A percentile compares a stretch with the other conserved stretches of the same genome.
These are phyloP conservation scores for Suhomyces coccinellae DNA, from an alignment of 1,139 yeast genomes.

Conservation along the genomic window DNA sequence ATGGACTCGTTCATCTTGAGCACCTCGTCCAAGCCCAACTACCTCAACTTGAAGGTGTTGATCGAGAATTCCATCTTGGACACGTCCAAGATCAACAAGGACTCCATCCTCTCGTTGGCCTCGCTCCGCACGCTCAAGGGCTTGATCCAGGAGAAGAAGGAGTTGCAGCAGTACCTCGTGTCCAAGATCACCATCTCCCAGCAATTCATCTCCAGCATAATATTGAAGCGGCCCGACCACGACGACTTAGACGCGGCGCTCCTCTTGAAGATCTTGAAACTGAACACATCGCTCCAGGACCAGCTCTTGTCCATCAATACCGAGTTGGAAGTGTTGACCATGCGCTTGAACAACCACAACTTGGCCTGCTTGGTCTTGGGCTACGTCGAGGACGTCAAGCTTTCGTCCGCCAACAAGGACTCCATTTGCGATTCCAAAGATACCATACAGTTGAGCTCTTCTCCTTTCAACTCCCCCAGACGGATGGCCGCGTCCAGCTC, in stretches of 20 bases:
- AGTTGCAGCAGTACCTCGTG: conserved; percentile 33
- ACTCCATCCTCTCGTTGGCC: conserved; percentile 36
- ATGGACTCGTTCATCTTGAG: conserved; percentile 22
- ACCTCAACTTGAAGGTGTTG: conserved; percentile 43
- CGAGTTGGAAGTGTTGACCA: conserved; percentile 33
- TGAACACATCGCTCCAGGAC: conserved; percentile 35
- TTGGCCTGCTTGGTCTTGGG: conserved; percentile 48
- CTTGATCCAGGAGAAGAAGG: conserved; percentile 32
- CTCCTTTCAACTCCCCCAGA: conserved; percentile 14
- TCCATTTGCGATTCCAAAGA: conserved; percentile 1
- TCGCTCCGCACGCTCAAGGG: conserved; percentile 32
- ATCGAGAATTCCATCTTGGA: conserved; percentile 49
- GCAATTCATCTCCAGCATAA: conserved; percentile 35
- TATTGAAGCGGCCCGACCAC: conserved; percentile 18
- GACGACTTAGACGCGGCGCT: conserved; percentile 26
- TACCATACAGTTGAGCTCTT: conserved; percentile 2
- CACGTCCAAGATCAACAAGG: conserved; percentile 37
- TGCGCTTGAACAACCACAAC: conserved; percentile 40
- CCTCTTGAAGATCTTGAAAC: conserved; percentile 36
- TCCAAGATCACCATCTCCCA: conserved; percentile 37
- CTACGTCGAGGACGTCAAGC: conserved; percentile 46
- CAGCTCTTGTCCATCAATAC: conserved; percentile 29
- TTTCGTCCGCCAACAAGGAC: conserved; percentile 16
- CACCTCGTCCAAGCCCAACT: conserved; percentile 27
- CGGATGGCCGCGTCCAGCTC: conserved; percentile 4